phyloP scores from a whole-genome alignment of 495 filamentous ascomycete genomes.

The Tuber umbilicatum region DNA sequence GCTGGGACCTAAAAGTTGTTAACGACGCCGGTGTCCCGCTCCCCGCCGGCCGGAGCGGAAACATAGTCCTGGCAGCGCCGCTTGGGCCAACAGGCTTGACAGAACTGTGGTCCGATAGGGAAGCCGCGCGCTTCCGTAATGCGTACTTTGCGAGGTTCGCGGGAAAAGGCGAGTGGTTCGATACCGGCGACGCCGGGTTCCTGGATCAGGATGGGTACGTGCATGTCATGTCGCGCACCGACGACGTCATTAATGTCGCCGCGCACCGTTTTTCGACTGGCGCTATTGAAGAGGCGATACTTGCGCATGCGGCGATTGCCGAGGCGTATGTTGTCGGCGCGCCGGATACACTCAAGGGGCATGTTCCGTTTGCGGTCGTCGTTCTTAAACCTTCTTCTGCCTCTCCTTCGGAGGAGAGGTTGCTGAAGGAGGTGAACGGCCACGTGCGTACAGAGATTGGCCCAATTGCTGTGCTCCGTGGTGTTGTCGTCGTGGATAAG shows the following conservation, averaged over 20 bases:
- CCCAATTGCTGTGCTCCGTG: slow-evolving; percentile 74
- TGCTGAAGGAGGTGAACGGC: slow-evolving; percentile 51
- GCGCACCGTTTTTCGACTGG: slow-evolving; percentile 88
- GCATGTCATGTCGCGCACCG: slow-evolving; percentile 61
- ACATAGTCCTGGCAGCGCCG: slow-evolving; percentile 77
- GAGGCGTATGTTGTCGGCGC: slow-evolving; percentile 82
- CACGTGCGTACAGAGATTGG: slow-evolving; percentile 77
- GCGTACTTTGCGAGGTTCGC: slow-evolving; percentile 73
- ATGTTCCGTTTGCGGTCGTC: slow-evolving; percentile 84
- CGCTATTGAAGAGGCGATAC: slow-evolving; percentile 81
- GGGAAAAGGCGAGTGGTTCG: slow-evolving; percentile 61
- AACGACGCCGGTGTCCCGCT: slow-evolving; percentile 70
- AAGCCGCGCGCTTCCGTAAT: slow-evolving; percentile 66
- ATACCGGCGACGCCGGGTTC: slow-evolving; percentile 85
- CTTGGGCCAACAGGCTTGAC: slow-evolving; percentile 80
- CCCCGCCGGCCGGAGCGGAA: slow-evolving; percentile 67
- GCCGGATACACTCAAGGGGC: slow-evolving; percentile 78
- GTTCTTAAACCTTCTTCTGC: slow-evolving; percentile 49
- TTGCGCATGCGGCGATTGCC: slow-evolving; percentile 65
- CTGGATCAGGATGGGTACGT: slow-evolving; percentile 70
- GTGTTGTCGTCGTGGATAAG: slow-evolving; percentile 74
- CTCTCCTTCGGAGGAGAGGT: background rate
- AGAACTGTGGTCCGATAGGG: slow-evolving; percentile 68
- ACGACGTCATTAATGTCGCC: slow-evolving; percentile 94
- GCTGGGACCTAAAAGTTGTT: slow-evolving; percentile 78